Base-by-base conservation (phyloP, 805 yeast genomes). In the Wickerhamomyces rabaulensis region DNA sequence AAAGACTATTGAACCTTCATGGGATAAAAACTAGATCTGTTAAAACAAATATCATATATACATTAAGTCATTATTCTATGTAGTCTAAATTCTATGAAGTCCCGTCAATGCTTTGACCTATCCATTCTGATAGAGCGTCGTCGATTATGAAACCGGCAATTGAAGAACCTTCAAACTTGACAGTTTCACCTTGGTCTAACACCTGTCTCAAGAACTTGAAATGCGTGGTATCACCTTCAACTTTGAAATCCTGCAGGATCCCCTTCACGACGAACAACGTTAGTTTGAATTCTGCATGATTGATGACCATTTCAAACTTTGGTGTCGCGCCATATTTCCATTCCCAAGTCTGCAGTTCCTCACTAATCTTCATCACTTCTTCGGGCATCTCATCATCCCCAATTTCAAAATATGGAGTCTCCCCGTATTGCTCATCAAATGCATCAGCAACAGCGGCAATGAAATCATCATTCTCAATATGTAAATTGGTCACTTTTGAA, bases 271-370 rank as follows among this genome's bases (percentile, higher is more conserved):
- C 81, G 2, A 59, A 48, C 39, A 75, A 70, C 29, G 53, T 60
- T 6, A 76, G 58, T 16, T 42, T 45, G 53, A 71, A 51, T 36
- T 65, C 61, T 0, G 62, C 62, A 38, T 68, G 64, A 3, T 56
- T 57, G 17, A 85, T 60, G 1, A 58, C 56, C 48, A 86, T 80
- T 37, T 74, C 70, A 61, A 92, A 94, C 48, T 70, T 73, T 0
- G 97, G 97, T 0, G 96, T 84, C 19, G 74, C 69, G 1, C 89
- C 91, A 62, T 68, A 89, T 33, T 68, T 77, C 96, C 96, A 91
- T 2, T 76, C 68, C 86, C 94, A 84, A 19, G 72, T 63, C 39
- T 67, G 58, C 17, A 88, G 65, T 23, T 72, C 73, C 0, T 64
- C 48, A 27, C 71, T 70, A 0, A 68, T 66, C 3, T 68, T 56